Base-by-base conservation (phyloP, 1,284 basidiomycete species). In the Cutaneotrichosporon sp. region DNA sequence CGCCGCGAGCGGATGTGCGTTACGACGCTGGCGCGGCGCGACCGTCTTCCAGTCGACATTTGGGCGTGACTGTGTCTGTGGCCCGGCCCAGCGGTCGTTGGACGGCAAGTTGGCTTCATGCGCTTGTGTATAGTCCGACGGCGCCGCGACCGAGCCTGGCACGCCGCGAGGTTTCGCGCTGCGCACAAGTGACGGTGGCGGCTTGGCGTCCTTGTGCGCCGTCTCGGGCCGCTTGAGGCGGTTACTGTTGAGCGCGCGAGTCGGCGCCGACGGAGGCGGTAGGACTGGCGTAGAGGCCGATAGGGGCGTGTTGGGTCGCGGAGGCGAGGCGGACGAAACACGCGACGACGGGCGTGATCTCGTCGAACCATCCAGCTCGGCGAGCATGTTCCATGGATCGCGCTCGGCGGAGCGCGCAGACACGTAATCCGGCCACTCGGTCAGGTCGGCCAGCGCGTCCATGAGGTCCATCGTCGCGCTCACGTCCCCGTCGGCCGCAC, bases 21-120 rank as follows among this genome's bases (percentile, higher is more conserved):
- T n/a, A 35, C 15, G 20, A 18, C 49, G 35, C n/a, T 45, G 47
- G 44, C 40, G 18, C 41, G 65, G 63, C 8, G 56, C 46, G 7
- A 73, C 68, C 8, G 54, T 64, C 20, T 64, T 55, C 72, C 72
- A 74, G 40, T 72, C 69, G n/a, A 64, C 60, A 2, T 60, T 30
- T 14, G 5, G 41, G 14, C 22, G 22, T 13, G 22, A 14, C 21
- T 8, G 41, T 33, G 7, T 33, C 5, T 17, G 23, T 20, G 17
- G 4, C 33, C 17, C 33, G 33, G 30, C n/a, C 33, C 33, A 45
- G 18, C 21, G 33, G 10, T 30, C 20, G 30, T 4, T 35, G 8
- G 43, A 20, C 17, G 43, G 43, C 17, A 35, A 33, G 12, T 34
- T 17, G 1, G 20, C 4, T 8, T 45, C 43, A 20, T 45, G 43